Percentiles rank a stretch among this genome's conserved stretches.
Evolutionary conservation across 768 basidiomycete species (phyloP).

Genomic region (Suillus bovinus): DNA sequence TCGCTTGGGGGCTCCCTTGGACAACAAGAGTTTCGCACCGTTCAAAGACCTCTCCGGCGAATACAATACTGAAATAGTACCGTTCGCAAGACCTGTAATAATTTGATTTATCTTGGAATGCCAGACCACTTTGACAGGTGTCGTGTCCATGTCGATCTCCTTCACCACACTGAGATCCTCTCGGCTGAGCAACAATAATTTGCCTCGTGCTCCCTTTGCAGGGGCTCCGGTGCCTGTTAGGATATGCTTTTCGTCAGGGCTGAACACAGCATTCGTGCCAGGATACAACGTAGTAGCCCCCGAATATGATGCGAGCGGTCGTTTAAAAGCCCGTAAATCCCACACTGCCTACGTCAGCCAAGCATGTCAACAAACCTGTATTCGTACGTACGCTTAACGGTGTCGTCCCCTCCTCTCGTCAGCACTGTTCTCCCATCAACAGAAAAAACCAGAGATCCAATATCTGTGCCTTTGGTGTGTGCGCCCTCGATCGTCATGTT

Average conservation of each 20-base stretch:
- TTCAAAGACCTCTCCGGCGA: conserved; percentile 88
- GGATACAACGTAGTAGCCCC: conserved; percentile 81
- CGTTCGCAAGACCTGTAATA: conserved; percentile 83
- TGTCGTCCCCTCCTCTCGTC: conserved; percentile 92
- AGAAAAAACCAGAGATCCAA: conserved; percentile 85
- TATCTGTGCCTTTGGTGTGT: conserved; percentile 83
- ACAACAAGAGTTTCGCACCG: conserved; percentile 87
- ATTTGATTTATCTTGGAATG: conserved; percentile 98
- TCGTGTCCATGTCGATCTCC: conserved; percentile 66
- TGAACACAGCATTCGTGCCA: conserved; percentile 92
- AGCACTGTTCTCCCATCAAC: conserved; percentile 84
- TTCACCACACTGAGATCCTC: conserved; percentile 69
- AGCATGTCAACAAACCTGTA: conserved; percentile 5
- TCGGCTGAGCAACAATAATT: conserved; percentile 71
- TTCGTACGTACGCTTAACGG: conserved; percentile 82
- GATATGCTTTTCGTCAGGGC: conserved; percentile 89
- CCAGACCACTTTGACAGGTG: conserved; percentile 91
- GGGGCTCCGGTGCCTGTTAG: conserved; percentile 79
- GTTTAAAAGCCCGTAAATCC: conserved; percentile 91
- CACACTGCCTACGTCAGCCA: conserved; percentile 60
- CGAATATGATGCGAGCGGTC: conserved; percentile 70
- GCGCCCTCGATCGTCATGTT: conserved; percentile 85
- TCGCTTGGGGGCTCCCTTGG: conserved; percentile 83
- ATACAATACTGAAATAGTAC: conserved; percentile 87
- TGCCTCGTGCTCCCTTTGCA: conserved; percentile 67